Conservation (phyloP, 2,329 filamentous ascomycete genomes). For the Cadophora malorum region DNA sequence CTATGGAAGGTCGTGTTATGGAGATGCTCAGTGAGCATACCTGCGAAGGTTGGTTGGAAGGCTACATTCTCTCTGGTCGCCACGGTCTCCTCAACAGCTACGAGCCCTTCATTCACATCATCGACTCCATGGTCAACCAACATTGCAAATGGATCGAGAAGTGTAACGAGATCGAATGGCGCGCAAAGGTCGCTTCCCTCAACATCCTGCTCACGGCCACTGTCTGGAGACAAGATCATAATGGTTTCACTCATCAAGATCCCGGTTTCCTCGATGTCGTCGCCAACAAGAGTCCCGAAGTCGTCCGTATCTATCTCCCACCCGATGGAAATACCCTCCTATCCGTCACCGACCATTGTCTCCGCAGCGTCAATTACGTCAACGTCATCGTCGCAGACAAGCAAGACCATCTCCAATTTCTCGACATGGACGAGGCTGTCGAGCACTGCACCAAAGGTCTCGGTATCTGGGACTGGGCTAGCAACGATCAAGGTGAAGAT, state of each 20-base stretch:
- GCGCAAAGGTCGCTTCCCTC: constrained; percentile 73
- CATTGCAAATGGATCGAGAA: constrained; percentile 89
- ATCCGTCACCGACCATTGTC: constrained; percentile 77
- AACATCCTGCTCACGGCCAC: constrained; percentile 82
- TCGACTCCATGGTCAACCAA: constrained; percentile 86
- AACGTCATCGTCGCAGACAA: constrained; percentile 84
- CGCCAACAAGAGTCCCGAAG: constrained; percentile 79
- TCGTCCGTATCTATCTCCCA: constrained; percentile 81
- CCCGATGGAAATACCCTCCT: constrained; percentile 81
- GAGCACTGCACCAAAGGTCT: constrained; percentile 80
- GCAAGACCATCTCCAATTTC: constrained; percentile 77
- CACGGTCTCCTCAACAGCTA: constrained; percentile 82
- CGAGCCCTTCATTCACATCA: constrained; percentile 83
- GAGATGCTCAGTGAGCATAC: constrained; percentile 86
- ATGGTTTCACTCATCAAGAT: constrained; percentile 83
- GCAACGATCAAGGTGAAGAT: constrained; percentile 70
- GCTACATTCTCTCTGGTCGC: constrained; percentile 76
- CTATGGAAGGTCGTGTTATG: constrained; percentile 74
- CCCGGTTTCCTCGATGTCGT: constrained; percentile 82
- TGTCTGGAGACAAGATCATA: constrained; percentile 84
- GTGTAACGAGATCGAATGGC: constrained; percentile 80
- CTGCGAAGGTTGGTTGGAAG: constrained; percentile 80
- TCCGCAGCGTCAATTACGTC: constrained; percentile 77
- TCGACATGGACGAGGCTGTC: constrained; percentile 75
- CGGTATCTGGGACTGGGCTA: constrained; percentile 80